Evolutionary conservation across 306 rosid species (phyloP).

Genomic region (Ormosia semicastrata): DNA sequence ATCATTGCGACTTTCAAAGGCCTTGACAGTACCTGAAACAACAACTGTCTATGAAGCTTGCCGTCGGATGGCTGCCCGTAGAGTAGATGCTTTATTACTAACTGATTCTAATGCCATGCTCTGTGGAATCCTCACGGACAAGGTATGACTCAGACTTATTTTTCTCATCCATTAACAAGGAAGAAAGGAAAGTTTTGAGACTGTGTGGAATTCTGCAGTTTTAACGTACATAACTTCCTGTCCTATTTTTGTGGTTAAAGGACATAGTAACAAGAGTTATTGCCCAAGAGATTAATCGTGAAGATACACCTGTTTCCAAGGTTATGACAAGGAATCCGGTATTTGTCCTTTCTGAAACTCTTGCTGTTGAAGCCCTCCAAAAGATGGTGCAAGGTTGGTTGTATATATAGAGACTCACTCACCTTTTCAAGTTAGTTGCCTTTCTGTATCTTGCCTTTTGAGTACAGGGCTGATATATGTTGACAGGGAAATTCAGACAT

Average conservation of each 20-base stretch:
- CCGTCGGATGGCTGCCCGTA: constrained; percentile 94
- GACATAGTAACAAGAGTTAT: constrained; percentile 86
- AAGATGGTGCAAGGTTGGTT: constrained; percentile 98
- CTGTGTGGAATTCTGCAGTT: not conserved
- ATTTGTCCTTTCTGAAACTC: constrained; percentile 93
- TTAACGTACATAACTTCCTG: constrained; percentile 14
- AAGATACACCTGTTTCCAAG: constrained; percentile 87
- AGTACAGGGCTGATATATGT: constrained; percentile 27
- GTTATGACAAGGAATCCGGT: constrained; percentile 91
- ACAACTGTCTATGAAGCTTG: constrained; percentile 85
- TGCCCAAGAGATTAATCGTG: constrained; percentile 75
- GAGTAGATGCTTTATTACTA: constrained; percentile 87
- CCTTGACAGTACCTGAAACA: constrained; percentile 86
- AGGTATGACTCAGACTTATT: constrained; percentile 47
- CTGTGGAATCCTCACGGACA: constrained; percentile 96
- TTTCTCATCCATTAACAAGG: constrained; percentile 8
- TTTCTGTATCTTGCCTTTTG: constrained; percentile 22
- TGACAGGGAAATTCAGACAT: constrained; percentile 93
- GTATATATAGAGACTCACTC: constrained; percentile 7
- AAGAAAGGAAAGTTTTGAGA: not conserved
- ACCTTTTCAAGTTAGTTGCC: constrained; percentile 26
- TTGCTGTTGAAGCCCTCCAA: constrained; percentile 98
- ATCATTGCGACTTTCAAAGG: constrained; percentile 83
- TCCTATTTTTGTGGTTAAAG: constrained; percentile 46
- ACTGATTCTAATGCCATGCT: constrained; percentile 94